Percentiles rank a stretch among this genome's conserved stretches.
These are phyloP conservation scores for Populus euphratica DNA, from an alignment of 345 rosid genomes.

Conservation along the genomic window DNA sequence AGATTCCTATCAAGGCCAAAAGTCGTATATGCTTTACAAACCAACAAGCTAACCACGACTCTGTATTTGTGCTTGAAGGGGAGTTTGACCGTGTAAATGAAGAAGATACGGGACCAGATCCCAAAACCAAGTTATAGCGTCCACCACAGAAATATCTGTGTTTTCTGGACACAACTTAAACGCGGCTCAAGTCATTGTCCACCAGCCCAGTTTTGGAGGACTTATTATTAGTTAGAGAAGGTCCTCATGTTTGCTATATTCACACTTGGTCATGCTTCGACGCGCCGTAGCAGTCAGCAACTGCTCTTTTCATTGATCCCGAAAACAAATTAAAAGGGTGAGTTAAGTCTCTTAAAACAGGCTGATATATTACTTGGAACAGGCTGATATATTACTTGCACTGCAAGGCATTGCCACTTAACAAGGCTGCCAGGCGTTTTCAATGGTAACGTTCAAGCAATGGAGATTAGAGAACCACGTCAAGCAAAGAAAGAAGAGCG, in stretches of 20 bases:
- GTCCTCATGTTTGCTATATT: too few relatives aligned
- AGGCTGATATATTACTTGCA: neutral
- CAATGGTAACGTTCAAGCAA: constrained; percentile 21
- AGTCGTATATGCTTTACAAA: too few relatives aligned
- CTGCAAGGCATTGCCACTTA: neutral
- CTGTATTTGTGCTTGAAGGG: too few relatives aligned
- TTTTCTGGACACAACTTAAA: too few relatives aligned
- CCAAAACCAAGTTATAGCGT: too few relatives aligned
- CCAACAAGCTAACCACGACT: too few relatives aligned
- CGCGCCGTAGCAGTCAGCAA: neutral
- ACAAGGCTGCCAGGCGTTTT: neutral
- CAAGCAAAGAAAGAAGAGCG: constrained; percentile 1
- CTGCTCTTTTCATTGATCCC: too few relatives aligned
- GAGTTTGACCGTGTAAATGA: too few relatives aligned
- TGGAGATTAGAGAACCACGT: constrained; percentile 29
- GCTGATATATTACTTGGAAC: neutral
- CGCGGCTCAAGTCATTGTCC: too few relatives aligned
- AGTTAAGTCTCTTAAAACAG: neutral
- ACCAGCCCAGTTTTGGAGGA: neutral
- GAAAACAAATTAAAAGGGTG: neutral
- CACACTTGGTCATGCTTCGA: neutral
- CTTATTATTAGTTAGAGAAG: neutral
- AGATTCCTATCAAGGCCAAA: too few relatives aligned
- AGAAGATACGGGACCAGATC: too few relatives aligned
- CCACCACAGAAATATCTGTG: too few relatives aligned